These are phyloP conservation scores for Neolentinus lepideus DNA, from an alignment of 1,284 basidiomycete species.

Conservation along the genomic window DNA sequence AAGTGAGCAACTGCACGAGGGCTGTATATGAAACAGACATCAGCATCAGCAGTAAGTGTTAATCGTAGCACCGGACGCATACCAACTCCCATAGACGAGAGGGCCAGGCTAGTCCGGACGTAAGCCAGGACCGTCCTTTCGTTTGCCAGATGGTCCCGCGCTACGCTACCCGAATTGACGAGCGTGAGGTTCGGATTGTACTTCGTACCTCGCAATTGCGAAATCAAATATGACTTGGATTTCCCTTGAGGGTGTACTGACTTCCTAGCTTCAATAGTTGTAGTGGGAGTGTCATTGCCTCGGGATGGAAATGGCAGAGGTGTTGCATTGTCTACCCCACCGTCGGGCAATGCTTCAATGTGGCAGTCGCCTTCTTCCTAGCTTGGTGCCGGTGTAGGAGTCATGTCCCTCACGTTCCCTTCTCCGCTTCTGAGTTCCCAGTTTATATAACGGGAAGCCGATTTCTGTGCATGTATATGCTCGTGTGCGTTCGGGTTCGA, in stretches of 20 bases:
- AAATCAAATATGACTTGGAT: not conserved
- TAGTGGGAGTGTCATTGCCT: not conserved
- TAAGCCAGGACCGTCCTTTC: slow-evolving; percentile 31
- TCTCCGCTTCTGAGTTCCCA: not conserved
- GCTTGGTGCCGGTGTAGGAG: not conserved
- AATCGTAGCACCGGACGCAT: slow-evolving; percentile 15
- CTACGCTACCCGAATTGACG: slow-evolving; percentile 13
- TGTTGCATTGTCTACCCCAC: not conserved
- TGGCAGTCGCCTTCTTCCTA: not conserved
- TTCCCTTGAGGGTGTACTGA: not conserved
- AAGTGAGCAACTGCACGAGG: slow-evolving; percentile 51
- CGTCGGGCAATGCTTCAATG: not conserved
- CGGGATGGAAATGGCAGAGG: not conserved
- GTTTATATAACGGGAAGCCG: not conserved
- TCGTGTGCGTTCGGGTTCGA: not conserved
- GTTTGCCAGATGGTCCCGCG: slow-evolving; percentile 25
- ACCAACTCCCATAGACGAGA: slow-evolving; percentile 39
- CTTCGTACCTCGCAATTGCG: not conserved
- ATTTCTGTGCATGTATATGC: not conserved
- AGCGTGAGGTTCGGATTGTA: slow-evolving; percentile 3
- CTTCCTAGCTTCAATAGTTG: not conserved
- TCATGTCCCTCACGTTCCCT: not conserved
- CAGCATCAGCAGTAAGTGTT: not conserved
- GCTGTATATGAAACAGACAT: slow-evolving; percentile 23
- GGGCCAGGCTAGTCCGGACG: slow-evolving; percentile 26